Percentiles rank a stretch among this genome's conserved stretches.
phyloP scores from a whole-genome alignment of 2,329 filamentous ascomycete genomes.

The Xylaria sp. region DNA sequence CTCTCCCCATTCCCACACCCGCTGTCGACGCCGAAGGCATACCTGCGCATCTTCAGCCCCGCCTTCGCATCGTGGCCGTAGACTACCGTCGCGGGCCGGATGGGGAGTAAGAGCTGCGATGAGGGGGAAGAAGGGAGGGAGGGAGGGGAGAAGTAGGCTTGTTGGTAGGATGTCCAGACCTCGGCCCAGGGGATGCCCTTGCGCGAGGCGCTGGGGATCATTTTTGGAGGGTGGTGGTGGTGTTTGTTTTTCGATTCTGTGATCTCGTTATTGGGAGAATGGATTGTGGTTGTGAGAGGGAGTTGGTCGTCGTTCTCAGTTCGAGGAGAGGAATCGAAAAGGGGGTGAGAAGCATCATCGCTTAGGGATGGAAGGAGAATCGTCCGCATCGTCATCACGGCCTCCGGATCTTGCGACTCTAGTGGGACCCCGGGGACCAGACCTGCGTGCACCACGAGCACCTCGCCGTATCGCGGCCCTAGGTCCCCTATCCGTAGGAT shows the following conservation, averaged over 20 bases:
- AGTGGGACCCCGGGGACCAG: conserved; percentile 80
- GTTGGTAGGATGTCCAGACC: conserved; percentile 66
- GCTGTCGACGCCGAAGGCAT: conserved; percentile 86
- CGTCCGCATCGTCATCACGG: conserved; percentile 92
- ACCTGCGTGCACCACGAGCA: conserved; percentile 86
- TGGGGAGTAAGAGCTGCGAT: neutral
- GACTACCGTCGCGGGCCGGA: conserved; percentile 64
- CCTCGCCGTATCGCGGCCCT: conserved; percentile 60
- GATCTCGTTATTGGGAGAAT: too few species aligned
- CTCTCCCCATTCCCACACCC: conserved; percentile 80
- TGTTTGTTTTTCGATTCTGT: neutral
- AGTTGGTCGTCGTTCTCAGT: neutral
- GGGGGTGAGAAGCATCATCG: neutral
- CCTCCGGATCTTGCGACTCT: conserved; percentile 76
- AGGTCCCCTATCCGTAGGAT: conserved; percentile 78
- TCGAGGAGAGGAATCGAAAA: neutral
- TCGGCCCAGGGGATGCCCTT: conserved; percentile 75
- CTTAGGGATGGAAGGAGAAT: conserved; percentile 60
- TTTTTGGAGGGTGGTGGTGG: neutral
- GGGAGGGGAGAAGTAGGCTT: conserved; percentile 2
- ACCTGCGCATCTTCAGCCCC: conserved; percentile 70
- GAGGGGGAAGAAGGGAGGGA: neutral
- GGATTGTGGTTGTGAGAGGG: conserved; percentile 2
- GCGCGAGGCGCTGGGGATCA: conserved; percentile 43
- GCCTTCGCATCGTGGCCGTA: conserved; percentile 87